Base-by-base conservation (phyloP, 2,329 filamentous ascomycete genomes). In the Calonectria honghensis region DNA sequence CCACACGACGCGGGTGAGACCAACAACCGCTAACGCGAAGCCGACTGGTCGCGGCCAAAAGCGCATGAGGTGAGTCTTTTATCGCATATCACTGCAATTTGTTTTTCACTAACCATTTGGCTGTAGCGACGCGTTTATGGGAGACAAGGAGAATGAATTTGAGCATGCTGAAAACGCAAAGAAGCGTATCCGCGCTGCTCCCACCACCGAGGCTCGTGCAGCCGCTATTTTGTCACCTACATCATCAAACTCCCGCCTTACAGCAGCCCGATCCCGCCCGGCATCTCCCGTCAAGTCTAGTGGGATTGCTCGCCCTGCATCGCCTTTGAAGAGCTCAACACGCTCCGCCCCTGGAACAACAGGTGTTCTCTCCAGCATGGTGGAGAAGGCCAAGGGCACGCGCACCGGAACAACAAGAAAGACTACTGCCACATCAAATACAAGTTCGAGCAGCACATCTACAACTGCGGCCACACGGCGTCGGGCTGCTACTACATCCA, bases 61-160 rank as follows among this genome's bases (percentile, higher is more conserved):
- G 81, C 86, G 88, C 73, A 83, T 86, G 78, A 91, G 89, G 91
- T 91, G 61, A 50, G 39, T 65, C 10, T 86, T 81, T 6, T 13
- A 20, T 65, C 6, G 18, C 7, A 32, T 18, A 18, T 9, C 13
- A 6, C 20, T 68, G 70, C 76, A 73, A 69, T 51, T 39, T 45
- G 39, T 68, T 41, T 70, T 65, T 65, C 32, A 37, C 72, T 82
- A 50, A 84, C 83, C 78, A 82, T 64, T 68, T 32, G 57, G 72
- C 78, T 82, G 73, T 75, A 96, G 94, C 82, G 89, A 92, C 79
- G 91, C 93, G 72, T 90, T 93, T 52, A 88, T 89, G 32, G 89
- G 89, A 70, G 93, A 96, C 85, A 97, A 97, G 85, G 95, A 97
- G 83, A 97, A 97, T 81, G 91, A 91, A 63, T 85, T 89, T 57